These are phyloP conservation scores for Fonsecaea monophora DNA, from an alignment of 2,329 filamentous ascomycete genomes.

Conservation along the genomic window DNA sequence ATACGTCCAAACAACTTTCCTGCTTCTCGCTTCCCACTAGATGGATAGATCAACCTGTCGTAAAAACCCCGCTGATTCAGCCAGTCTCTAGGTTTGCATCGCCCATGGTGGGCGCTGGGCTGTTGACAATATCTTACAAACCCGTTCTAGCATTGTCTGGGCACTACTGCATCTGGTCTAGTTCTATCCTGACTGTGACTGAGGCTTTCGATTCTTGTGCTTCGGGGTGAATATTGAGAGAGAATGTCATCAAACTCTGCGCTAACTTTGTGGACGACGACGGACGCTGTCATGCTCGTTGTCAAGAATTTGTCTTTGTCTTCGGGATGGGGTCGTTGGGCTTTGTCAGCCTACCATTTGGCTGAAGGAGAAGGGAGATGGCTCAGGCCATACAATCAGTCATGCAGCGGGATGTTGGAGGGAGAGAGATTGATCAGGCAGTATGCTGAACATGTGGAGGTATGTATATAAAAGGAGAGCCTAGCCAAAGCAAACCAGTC, in stretches of 20 bases:
- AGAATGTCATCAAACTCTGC: background rate
- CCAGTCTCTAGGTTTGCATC: background rate
- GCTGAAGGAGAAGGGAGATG: no score
- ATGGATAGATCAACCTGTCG: background rate
- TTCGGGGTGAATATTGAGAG: background rate
- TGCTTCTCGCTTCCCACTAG: no score
- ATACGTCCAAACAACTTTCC: no score
- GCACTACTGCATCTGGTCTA: background rate
- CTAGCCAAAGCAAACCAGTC: background rate
- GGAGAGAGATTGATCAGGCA: no score
- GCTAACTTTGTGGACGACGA: background rate
- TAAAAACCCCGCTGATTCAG: background rate
- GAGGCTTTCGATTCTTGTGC: background rate
- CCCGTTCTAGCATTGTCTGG: background rate
- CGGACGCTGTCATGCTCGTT: no score
- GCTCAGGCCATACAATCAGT: no score
- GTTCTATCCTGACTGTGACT: background rate
- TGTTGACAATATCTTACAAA: background rate
- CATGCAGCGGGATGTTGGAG: no score
- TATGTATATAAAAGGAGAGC: background rate
- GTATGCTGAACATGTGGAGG: background rate
- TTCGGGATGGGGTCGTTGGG: background rate
- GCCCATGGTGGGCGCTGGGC: no score
- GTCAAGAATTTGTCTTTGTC: background rate
- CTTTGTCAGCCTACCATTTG: constrained; percentile 1